These are phyloP conservation scores for Yamadazyma sp. DNA, from an alignment of 805 yeast species.

Conservation along the genomic window DNA sequence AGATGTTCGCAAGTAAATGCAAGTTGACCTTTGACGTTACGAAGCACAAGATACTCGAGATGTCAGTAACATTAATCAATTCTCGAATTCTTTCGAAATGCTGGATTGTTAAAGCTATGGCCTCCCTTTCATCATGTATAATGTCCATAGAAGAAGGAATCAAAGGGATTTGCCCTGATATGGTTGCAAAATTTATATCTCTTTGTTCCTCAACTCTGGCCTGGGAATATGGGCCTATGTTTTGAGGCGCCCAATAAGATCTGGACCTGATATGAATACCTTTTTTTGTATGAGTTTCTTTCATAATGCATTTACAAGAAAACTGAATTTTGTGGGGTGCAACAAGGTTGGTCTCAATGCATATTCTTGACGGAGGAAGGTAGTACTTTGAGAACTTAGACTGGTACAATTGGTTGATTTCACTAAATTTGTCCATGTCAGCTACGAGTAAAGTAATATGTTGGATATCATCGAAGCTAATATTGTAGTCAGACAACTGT, in stretches of 20 bases:
- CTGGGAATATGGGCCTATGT: constrained; percentile 97
- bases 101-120: constrained; percentile 58
- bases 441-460: constrained; percentile 59
- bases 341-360: constrained; percentile 64
- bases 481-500: constrained; percentile 27
- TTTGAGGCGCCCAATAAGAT: constrained; percentile 98
- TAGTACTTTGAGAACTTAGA: constrained; percentile 53
- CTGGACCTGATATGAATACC: constrained; percentile 92
- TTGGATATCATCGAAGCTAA: constrained; percentile 50
- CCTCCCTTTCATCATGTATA: constrained; percentile 31
- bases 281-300: constrained; percentile 36
- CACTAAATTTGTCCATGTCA: constrained; percentile 63
- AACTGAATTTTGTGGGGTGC: constrained; percentile 44
- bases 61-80: constrained; percentile 47
- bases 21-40: constrained; percentile 38
- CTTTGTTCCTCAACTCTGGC: constrained; percentile 49
- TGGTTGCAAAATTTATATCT: constrained; percentile 48
- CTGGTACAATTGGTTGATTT: constrained; percentile 62
- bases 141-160: constrained; percentile 69
- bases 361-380: constrained; percentile 84
- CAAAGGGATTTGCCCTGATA: constrained; percentile 92
- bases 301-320: constrained; percentile 53
- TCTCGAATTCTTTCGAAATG: constrained; percentile 66
- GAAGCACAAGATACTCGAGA: constrained; percentile 56
- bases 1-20: constrained; percentile 34